phyloP scores from a whole-genome alignment of 2,329 filamentous ascomycete species.

The Tolypocladium guangdongense region DNA sequence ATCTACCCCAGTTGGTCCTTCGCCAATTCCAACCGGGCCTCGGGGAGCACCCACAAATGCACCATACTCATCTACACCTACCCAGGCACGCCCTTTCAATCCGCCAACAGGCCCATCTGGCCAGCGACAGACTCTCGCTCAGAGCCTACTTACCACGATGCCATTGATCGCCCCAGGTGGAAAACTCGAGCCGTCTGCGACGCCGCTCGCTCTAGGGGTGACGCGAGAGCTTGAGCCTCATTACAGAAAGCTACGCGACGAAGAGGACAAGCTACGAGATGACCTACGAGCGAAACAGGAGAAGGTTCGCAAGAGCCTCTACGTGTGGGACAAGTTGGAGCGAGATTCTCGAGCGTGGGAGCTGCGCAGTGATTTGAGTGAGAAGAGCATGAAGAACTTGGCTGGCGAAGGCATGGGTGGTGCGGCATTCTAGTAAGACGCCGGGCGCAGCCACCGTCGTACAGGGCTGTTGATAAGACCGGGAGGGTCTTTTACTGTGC shows the following conservation, averaged over 20 bases:
- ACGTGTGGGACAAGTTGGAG: constrained; percentile 42
- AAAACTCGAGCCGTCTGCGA: constrained; percentile 37
- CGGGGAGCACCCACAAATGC: constrained; percentile 22
- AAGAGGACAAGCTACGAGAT: constrained; percentile 45
- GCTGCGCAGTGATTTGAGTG: constrained; percentile 44
- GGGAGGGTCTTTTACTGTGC: background rate
- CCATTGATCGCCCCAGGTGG: constrained; percentile 43
- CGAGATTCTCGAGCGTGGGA: constrained; percentile 43
- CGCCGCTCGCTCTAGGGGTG: constrained; percentile 34
- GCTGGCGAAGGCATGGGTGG: constrained; percentile 45
- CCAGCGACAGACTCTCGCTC: constrained; percentile 35
- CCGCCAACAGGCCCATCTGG: constrained; percentile 44
- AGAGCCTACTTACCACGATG: constrained; percentile 39
- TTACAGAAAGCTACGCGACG: constrained; percentile 41
- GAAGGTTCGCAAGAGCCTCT: constrained; percentile 39
- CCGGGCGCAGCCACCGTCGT: background rate
- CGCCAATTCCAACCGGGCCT: constrained; percentile 37
- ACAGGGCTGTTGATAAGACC: background rate
- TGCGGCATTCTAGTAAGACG: constrained; percentile 36
- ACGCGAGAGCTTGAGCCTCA: constrained; percentile 44
- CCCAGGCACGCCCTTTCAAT: constrained; percentile 39
- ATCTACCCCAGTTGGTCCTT: constrained; percentile 27
- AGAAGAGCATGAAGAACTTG: constrained; percentile 44
- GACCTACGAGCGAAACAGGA: constrained; percentile 44
- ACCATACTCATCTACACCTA: constrained; percentile 26